Percentiles rank a stretch among this genome's conserved stretches.
phyloP scores from a whole-genome alignment of 805 yeast genomes.

The Wickerhamomyces strasburgensis region DNA sequence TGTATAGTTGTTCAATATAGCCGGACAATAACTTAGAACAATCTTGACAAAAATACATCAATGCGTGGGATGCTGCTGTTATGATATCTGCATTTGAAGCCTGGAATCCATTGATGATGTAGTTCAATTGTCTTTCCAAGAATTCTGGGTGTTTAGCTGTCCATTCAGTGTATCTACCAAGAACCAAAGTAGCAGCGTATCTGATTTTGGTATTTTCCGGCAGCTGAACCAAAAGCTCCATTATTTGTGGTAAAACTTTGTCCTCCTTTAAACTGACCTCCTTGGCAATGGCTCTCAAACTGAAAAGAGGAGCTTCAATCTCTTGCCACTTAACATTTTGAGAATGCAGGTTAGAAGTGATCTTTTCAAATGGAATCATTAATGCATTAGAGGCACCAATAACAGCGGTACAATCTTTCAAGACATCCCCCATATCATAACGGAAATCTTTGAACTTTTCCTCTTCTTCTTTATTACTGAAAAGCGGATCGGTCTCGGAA shows the following conservation, averaged over 20 bases:
- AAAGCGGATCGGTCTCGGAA: conserved; percentile 39
- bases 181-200: conserved; percentile 87
- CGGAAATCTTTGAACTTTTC: conserved; percentile 92
- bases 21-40: conserved; percentile 63
- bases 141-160: conserved; percentile 79
- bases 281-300: conserved; percentile 91
- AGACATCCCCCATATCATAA: conserved; percentile 96
- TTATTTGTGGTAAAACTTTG: conserved; percentile 65
- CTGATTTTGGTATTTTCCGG: conserved; percentile 86
- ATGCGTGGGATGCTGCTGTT: conserved; percentile 87
- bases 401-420: conserved; percentile 91
- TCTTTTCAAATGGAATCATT: conserved; percentile 59
- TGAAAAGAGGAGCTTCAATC: conserved; percentile 84
- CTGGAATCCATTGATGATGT: conserved; percentile 72
- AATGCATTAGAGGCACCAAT: conserved; percentile 74
- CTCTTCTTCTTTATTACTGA: conserved; percentile 73
- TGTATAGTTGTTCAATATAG: conserved; percentile 69
- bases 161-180: conserved; percentile 98
- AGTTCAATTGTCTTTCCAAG: conserved; percentile 76
- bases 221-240: conserved; percentile 60
- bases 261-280: conserved; percentile 70
- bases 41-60: conserved; percentile 92
- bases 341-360: conserved; percentile 36
- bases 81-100: conserved; percentile 40
- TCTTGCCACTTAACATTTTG: conserved; percentile 60